Evolutionary conservation across 805 yeast genomes (phyloP).

Genomic region (Metschnikowia proteae): DNA sequence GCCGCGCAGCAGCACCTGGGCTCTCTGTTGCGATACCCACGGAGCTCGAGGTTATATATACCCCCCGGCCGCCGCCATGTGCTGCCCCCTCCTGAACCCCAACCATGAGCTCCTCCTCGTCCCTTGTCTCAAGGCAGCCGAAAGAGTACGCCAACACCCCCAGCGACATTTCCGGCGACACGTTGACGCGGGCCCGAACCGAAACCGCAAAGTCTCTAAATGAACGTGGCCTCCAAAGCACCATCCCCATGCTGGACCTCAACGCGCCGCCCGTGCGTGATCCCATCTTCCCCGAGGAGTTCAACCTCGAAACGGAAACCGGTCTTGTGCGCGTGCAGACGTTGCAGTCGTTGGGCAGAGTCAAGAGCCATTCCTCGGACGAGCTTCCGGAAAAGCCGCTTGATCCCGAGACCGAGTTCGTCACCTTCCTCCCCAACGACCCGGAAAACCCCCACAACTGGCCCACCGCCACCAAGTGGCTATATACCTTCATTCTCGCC

Average conservation of each 20-base stretch:
- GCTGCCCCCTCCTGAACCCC: no score
- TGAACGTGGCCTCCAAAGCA: constrained; percentile 56
- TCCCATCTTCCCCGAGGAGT: constrained; percentile 90
- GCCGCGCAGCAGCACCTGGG: background rate
- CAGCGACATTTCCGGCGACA: constrained; percentile 5
- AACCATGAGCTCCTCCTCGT: constrained; percentile 11
- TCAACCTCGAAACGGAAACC: constrained; percentile 80
- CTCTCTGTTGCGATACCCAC: background rate
- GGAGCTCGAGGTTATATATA: background rate
- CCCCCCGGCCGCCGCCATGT: no score
- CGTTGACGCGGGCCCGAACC: constrained; percentile 39
- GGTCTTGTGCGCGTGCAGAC: constrained; percentile 84
- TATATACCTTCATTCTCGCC: constrained; percentile 65
- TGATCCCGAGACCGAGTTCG: constrained; percentile 68
- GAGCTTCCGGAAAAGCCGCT: constrained; percentile 35
- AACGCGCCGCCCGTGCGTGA: constrained; percentile 43
- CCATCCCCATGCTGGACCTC: constrained; percentile 52
- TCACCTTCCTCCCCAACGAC: constrained; percentile 73
- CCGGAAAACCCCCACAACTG: constrained; percentile 92
- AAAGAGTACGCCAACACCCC: constrained; percentile 7
- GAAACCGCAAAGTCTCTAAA: constrained; percentile 72
- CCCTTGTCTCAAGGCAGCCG: constrained; percentile 13
- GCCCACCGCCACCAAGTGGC: constrained; percentile 54
- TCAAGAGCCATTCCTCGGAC: constrained; percentile 18
- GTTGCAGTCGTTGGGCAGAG: constrained; percentile 62